Evolutionary conservation across 306 rosid genomes (phyloP), one percentile per base, ranked within the genome.

Genomic region (Malus orientalis): DNA sequence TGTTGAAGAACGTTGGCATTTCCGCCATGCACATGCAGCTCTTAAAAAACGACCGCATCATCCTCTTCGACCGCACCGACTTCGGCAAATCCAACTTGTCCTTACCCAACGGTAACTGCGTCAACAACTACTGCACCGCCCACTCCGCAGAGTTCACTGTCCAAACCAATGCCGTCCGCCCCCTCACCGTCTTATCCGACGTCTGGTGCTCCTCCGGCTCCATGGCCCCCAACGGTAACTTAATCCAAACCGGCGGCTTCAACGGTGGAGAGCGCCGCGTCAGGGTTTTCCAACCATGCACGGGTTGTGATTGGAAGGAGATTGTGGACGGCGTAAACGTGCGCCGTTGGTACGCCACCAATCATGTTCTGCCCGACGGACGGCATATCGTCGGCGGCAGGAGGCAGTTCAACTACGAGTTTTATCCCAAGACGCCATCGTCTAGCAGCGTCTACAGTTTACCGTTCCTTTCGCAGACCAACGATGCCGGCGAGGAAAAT

Each of bases 201-300:
- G 89, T 90, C 0, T 93, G 96, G 97, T 93, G 98, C 85, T 93
- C 98, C 4, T 90, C 96, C 3, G 96, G 88, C 1, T 32, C 91
- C 0, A 87, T 83, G 0, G 20, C 69, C 14, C 61, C 84, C 11
- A 69, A 84, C 8, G 98, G 96, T 7, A 45, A 67, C 4, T 79
- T 93, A 0, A 45, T 91, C 55, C 96, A 93, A 78, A 93, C 96
- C 0, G 97, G 98, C 0, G 97, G 98, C 0, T 91, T 69, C 80
- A 84, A 83, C 22, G 93, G 85, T 0, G 98, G 98, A 0, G 86
- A 81, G 0, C 83, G 74, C 4, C 20, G 14, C 2, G 84, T 78
- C 2, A 79, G 98, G 78, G 53, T 14, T 27, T 79, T 68, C 75
- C 9, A 8, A 3, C 84, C 98, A 0, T 88, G 92, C 30, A 15